Conservation (phyloP, 2,329 filamentous ascomycete species). For the Ophiostoma pallidulum region DNA sequence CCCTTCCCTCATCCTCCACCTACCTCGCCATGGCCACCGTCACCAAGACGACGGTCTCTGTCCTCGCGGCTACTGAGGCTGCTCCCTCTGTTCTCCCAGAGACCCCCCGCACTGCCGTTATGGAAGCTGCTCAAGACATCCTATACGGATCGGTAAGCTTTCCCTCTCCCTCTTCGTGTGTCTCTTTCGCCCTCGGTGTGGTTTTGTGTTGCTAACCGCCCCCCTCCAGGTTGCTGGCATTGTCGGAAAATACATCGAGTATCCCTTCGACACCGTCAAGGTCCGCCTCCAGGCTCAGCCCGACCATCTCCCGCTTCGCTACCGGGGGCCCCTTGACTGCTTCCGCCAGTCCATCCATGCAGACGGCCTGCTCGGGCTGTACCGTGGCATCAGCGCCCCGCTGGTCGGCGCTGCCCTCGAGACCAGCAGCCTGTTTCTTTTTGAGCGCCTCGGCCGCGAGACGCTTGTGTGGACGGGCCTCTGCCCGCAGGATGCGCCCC, state of each 20-base stretch:
- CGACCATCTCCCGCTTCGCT: slow-evolving; percentile 69
- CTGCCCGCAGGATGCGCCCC: slow-evolving; percentile 41
- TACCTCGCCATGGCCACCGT: slow-evolving; percentile 3
- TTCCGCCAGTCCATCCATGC: slow-evolving; percentile 74
- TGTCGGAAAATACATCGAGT: slow-evolving; percentile 92
- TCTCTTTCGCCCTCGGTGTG: background rate
- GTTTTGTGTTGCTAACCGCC: slow-evolving; percentile 9
- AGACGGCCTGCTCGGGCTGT: slow-evolving; percentile 74
- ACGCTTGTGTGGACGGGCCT: slow-evolving; percentile 47
- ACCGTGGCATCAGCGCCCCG: slow-evolving; percentile 87
- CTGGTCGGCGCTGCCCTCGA: slow-evolving; percentile 85
- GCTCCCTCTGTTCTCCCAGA: slow-evolving; percentile 7
- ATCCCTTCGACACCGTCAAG: slow-evolving; percentile 97
- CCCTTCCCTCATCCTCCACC: background rate
- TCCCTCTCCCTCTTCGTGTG: too few relatives aligned
- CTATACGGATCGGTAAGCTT: slow-evolving; percentile 69
- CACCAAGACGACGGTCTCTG: background rate
- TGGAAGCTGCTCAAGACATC: slow-evolving; percentile 76
- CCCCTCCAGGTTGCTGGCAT: slow-evolving; percentile 63
- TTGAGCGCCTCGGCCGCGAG: slow-evolving; percentile 67
- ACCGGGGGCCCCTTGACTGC: slow-evolving; percentile 83
- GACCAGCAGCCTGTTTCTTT: slow-evolving; percentile 87
- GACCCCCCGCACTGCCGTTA: slow-evolving; percentile 32
- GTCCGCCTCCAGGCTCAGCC: slow-evolving; percentile 95
- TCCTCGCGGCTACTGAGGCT: background rate